Conservation (phyloP, 1,139 yeast species). For the Hemisphaericaspora xylofermentans region DNA sequence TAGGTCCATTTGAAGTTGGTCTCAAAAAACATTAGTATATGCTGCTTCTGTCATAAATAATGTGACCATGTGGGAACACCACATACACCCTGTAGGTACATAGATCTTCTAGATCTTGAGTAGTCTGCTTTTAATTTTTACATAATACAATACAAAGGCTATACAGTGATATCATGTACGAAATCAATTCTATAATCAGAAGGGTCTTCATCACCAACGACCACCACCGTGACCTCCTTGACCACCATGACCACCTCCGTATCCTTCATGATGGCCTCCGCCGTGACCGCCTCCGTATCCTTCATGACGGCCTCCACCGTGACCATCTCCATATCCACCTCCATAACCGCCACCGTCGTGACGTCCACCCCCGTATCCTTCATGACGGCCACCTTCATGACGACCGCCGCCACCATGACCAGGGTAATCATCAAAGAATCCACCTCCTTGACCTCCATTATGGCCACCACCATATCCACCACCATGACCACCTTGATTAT, state of each 20-base stretch:
- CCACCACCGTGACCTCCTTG: background rate
- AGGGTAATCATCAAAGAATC: constrained; percentile 2
- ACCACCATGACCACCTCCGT: background rate
- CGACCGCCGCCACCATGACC: constrained; percentile 2
- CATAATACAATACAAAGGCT: too few species aligned
- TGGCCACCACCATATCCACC: constrained; percentile 2
- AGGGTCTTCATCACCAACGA: too few species aligned
- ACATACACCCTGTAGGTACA: too few species aligned
- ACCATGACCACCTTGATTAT: constrained; percentile 2
- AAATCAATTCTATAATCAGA: too few species aligned
- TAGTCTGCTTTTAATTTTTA: too few species aligned
- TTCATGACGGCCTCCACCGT: background rate
- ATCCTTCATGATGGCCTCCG: too few species aligned
- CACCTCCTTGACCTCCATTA: constrained; percentile 6
- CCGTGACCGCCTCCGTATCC: constrained; percentile 2
- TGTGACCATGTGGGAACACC: too few species aligned
- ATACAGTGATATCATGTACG: too few species aligned
- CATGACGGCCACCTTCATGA: background rate
- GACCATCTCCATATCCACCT: constrained; percentile 1
- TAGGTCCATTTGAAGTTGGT: too few species aligned
- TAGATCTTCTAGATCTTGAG: too few species aligned
- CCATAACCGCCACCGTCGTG: constrained; percentile 2
- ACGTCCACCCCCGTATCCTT: constrained; percentile 2
- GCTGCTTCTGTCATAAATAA: too few species aligned
- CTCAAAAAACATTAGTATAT: too few species aligned